Percentiles rank a stretch among this genome's conserved stretches.
phyloP scores from a whole-genome alignment of 164 flowering plant species.

The Berberis thunbergii region DNA sequence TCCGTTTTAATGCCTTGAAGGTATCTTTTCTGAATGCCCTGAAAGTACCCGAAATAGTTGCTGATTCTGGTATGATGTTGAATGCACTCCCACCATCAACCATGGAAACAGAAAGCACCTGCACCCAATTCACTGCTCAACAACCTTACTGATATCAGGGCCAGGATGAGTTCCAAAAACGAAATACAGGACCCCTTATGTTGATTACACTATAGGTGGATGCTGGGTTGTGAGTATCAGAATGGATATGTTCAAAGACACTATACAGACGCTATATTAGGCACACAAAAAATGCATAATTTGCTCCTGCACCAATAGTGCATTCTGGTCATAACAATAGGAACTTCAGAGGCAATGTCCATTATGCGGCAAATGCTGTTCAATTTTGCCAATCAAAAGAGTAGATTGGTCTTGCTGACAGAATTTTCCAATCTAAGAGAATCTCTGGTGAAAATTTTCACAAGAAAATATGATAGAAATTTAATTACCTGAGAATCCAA shows the following conservation, averaged over 20 bases:
- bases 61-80: constrained; percentile 52
- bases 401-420: background rate
- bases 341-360: too few relatives aligned
- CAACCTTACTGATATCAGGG: background rate
- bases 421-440: background rate
- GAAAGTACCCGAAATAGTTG: constrained; percentile 47
- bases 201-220: too few relatives aligned
- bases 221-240: too few relatives aligned
- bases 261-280: too few relatives aligned
- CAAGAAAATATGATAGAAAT: background rate
- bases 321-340: too few relatives aligned
- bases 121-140: constrained; percentile 1
- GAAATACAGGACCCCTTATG: too few relatives aligned
- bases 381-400: too few relatives aligned
- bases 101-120: constrained; percentile 59
- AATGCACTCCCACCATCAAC: constrained; percentile 41
- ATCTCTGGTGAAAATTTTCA: background rate
- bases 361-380: too few relatives aligned
- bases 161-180: too few relatives aligned
- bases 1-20: constrained; percentile 29
- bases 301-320: too few relatives aligned
- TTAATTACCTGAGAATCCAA: constrained; percentile 63
- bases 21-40: constrained; percentile 44
- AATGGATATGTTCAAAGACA: too few relatives aligned
- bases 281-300: too few relatives aligned